Conservation (phyloP, 768 basidiomycete species). For the Macrolepiota dolichaula region DNA sequence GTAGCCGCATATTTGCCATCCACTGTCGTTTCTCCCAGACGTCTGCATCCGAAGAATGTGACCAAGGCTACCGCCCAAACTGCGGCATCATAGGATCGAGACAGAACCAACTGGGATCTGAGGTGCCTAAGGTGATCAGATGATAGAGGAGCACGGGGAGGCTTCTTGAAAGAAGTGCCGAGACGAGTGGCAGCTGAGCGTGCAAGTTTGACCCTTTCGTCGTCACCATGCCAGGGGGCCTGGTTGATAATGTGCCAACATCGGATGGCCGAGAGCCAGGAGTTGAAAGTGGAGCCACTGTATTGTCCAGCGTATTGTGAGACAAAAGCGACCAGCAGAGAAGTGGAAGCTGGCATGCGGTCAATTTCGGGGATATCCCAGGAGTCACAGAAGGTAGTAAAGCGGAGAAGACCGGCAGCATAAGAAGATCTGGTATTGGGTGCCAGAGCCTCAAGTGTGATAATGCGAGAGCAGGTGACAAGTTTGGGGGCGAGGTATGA, state of each 20-base stretch:
- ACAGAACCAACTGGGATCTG: neutral
- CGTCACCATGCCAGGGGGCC: neutral
- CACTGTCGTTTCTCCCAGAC: neutral
- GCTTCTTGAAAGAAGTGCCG: neutral
- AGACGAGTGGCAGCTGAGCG: neutral
- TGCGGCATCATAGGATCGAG: neutral
- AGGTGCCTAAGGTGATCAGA: neutral
- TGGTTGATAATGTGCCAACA: neutral
- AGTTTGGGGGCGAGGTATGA: too few species aligned
- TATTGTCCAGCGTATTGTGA: too few species aligned
- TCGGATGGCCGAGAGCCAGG: neutral
- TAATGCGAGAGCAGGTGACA: too few species aligned
- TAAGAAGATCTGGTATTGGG: too few species aligned
- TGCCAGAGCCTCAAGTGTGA: too few species aligned
- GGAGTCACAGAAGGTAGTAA: too few species aligned
- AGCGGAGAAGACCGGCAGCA: too few species aligned
- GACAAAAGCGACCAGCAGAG: neutral
- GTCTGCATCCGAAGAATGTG: neutral
- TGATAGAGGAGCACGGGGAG: neutral
- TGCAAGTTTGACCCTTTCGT: neutral
- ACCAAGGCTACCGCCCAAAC: neutral
- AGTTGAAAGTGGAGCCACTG: too few species aligned
- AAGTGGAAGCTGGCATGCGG: neutral
- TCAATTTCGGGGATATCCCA: neutral
- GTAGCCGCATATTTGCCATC: too few species aligned